Conservation (phyloP, 2,329 filamentous ascomycete genomes). For the Sphaerulina musiva region DNA sequence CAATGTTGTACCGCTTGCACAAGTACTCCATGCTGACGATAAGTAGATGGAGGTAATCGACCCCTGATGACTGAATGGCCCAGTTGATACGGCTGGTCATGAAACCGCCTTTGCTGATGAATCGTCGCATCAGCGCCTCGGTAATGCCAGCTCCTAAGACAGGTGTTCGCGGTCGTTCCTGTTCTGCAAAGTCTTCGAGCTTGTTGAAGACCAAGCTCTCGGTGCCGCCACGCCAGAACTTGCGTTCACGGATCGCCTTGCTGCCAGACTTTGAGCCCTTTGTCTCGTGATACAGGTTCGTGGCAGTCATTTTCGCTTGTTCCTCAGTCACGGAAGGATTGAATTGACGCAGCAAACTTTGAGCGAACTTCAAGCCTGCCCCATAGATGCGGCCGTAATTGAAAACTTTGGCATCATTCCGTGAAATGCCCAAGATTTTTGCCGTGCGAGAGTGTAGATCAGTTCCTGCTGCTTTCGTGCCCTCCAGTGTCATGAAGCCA, state of each 20-base stretch:
- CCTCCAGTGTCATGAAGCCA: conserved; percentile 98
- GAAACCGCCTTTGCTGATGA: conserved; percentile 82
- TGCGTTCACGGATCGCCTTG: conserved; percentile 61
- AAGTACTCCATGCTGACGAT: conserved; percentile 94
- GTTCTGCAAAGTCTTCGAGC: conserved; percentile 94
- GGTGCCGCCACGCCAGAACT: conserved; percentile 93
- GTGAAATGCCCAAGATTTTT: conserved; percentile 81
- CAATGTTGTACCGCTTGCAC: conserved; percentile 72
- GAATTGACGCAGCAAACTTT: conserved; percentile 84
- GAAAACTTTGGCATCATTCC: conserved; percentile 95
- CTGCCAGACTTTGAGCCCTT: conserved; percentile 82
- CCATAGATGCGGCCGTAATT: conserved; percentile 99
- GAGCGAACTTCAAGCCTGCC: conserved; percentile 90
- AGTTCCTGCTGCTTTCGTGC: conserved; percentile 86
- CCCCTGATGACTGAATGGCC: conserved; percentile 95
- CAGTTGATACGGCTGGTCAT: conserved; percentile 97
- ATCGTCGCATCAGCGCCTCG: conserved; percentile 83
- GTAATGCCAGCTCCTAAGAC: conserved; percentile 93
- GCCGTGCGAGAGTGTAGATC: conserved; percentile 94
- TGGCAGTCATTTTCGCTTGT: conserved; percentile 68
- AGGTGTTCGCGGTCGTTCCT: conserved; percentile 82
- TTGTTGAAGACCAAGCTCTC: conserved; percentile 98
- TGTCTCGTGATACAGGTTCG: conserved; percentile 76
- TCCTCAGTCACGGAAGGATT: conserved; percentile 76
- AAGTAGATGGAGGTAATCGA: conserved; percentile 92